Base-by-base conservation (phyloP, 148 eudicot genomes). In the Nepenthes gracilis region DNA sequence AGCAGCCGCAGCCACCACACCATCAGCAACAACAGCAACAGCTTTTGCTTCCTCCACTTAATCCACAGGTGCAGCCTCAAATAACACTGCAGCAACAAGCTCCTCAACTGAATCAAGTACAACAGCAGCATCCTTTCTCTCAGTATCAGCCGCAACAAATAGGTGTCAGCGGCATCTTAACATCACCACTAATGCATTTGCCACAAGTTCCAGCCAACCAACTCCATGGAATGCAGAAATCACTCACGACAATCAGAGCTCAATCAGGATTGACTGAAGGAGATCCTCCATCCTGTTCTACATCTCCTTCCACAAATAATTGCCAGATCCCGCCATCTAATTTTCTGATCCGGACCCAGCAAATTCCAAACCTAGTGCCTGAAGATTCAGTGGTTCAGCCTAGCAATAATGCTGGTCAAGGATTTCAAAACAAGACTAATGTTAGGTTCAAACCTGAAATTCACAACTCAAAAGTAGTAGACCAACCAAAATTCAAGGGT, bases 231-330 rank as follows among this genome's bases (percentile, higher is more conserved):
- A 81, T 77, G 75, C 87, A 83, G 58, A 88, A 81, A 70, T 58
- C 85, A 47, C 33, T 55, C 9, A 53, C 66, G 1, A n/a, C 58
- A 32, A 59, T 64, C 47, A 80, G 81, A 72, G 74, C 78, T 55
- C 82, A 70, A 53, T 83, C 89, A 33, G 77, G 74, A 45, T 78
- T 68, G 33, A 80, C 93, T 11, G 88, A 86, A 11, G 84, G 76
- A 5, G 98, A 84, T 65, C 81, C 76, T 68, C 96, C 91, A 36
- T 92, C 98, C 10, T 92, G 96, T 61, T 92, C 98, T 15, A 88
- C 94, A 1, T 86, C 98, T 10, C 95, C 96, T 58, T 85, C 93
- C 8, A 76, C 90, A 48, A 88, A 82, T 66, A 90, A 81, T 64
- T 75, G 82, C 63, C 96, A 84, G 62, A 61, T 79, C 43, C 77